phyloP scores from a whole-genome alignment of 345 rosid species.

The Passiflora organensis region DNA sequence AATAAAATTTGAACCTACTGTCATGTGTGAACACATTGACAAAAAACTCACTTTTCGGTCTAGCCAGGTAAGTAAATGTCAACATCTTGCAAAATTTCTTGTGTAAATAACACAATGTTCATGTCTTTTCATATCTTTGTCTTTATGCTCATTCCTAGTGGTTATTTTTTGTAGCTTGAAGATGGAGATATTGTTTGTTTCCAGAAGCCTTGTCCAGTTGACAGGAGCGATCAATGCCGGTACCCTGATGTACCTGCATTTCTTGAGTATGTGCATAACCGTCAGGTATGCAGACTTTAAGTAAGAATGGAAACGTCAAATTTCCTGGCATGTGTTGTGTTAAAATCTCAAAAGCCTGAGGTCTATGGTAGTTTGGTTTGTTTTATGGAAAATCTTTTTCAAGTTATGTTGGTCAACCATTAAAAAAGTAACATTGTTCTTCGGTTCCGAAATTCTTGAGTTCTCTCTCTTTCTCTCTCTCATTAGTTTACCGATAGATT shows the following conservation, averaged over 20 bases:
- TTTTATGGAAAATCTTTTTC: too few species aligned
- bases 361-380: too few species aligned
- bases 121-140: not conserved
- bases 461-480: too few species aligned
- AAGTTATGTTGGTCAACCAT: too few species aligned
- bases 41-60: conserved; percentile 57
- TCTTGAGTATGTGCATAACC: conserved; percentile 91
- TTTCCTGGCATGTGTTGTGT: too few species aligned
- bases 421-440: too few species aligned
- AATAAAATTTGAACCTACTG: conserved; percentile 86
- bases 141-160: not conserved
- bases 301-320: not conserved
- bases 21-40: conserved; percentile 89
- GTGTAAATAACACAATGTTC: not conserved
- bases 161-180: conserved; percentile 49
- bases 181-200: conserved; percentile 96
- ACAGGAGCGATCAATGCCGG: conserved; percentile 44
- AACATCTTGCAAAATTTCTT: not conserved
- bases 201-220: conserved; percentile 56
- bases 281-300: conserved; percentile 49
- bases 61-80: conserved; percentile 57
- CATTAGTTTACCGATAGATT: too few species aligned
- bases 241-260: conserved; percentile 85
- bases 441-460: too few species aligned
- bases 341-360: too few species aligned